Percentiles rank a stretch among this genome's conserved stretches.
phyloP scores from a whole-genome alignment of 768 basidiomycete species.

The Paxillus involutus region DNA sequence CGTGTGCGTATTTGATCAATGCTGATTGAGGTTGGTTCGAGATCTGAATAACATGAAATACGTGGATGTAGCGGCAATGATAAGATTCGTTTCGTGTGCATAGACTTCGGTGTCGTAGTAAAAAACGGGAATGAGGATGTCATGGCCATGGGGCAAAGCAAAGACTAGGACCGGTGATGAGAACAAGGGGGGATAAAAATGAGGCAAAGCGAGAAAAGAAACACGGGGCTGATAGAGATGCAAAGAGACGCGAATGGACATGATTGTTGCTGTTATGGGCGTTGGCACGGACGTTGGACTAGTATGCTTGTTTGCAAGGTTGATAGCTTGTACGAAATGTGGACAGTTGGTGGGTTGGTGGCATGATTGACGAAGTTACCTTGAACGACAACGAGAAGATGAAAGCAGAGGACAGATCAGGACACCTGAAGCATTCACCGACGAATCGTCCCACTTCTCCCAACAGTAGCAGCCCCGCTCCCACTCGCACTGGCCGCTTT shows the following conservation, averaged over 20 bases:
- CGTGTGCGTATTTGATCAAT: no score
- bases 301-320: not conserved
- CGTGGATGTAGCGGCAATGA: not conserved
- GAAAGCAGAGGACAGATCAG: not conserved
- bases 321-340: not conserved
- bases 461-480: not conserved
- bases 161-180: not conserved
- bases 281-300: not conserved
- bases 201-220: not conserved
- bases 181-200: not conserved
- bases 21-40: no score
- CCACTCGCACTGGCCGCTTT: not conserved
- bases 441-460: slow-evolving; percentile 6
- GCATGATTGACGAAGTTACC: no score
- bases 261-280: not conserved
- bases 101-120: not conserved
- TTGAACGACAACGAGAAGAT: not conserved
- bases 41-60: not conserved
- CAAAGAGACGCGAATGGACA: not conserved
- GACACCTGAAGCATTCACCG: not conserved
- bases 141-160: not conserved
- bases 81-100: not conserved
- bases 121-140: no score
- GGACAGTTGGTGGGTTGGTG: no score
- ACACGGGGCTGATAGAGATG: not conserved